These are phyloP conservation scores for Ettlia oleoabundans DNA, from an alignment of 139 green algal species.

Conservation along the genomic window DNA sequence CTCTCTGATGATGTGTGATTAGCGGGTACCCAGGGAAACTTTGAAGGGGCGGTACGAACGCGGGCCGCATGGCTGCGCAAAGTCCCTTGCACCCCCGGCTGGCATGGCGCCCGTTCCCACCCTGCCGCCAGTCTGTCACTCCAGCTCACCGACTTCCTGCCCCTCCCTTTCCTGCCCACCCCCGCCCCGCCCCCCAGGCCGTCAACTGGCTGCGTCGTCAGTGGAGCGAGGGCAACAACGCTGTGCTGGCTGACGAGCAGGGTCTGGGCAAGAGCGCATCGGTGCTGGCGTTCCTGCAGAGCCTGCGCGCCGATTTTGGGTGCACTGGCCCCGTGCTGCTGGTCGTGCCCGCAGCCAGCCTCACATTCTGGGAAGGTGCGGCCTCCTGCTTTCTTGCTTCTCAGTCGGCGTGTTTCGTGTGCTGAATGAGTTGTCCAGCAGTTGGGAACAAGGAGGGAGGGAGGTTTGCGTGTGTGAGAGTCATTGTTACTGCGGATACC, in stretches of 20 bases:
- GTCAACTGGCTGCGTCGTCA: slow-evolving; percentile 72
- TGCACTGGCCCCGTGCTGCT: slow-evolving; percentile 66
- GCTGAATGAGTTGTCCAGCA: no score
- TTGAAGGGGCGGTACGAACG: not conserved
- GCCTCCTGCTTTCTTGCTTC: not conserved
- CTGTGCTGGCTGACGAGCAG: slow-evolving; percentile 76
- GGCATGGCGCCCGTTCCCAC: not conserved
- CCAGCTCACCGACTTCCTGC: not conserved
- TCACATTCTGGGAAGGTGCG: slow-evolving; percentile 78
- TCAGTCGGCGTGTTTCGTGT: no score
- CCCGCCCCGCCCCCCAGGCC: slow-evolving; percentile 30
- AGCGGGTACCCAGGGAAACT: no score
- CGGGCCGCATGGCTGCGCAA: no score
- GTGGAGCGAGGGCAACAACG: slow-evolving; percentile 59
- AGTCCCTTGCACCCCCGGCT: no score
- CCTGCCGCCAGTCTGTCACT: not conserved
- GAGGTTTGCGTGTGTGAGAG: no score
- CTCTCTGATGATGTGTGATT: no score
- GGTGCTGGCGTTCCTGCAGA: slow-evolving; percentile 64
- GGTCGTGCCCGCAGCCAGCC: slow-evolving; percentile 55
- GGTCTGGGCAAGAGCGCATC: slow-evolving; percentile 82
- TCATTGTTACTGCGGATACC: no score
- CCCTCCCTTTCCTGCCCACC: not conserved
- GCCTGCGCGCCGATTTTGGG: slow-evolving; percentile 63
- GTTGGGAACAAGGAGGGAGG: no score